phyloP scores from a whole-genome alignment of 768 basidiomycete species.

The Boletus tomentosulus region DNA sequence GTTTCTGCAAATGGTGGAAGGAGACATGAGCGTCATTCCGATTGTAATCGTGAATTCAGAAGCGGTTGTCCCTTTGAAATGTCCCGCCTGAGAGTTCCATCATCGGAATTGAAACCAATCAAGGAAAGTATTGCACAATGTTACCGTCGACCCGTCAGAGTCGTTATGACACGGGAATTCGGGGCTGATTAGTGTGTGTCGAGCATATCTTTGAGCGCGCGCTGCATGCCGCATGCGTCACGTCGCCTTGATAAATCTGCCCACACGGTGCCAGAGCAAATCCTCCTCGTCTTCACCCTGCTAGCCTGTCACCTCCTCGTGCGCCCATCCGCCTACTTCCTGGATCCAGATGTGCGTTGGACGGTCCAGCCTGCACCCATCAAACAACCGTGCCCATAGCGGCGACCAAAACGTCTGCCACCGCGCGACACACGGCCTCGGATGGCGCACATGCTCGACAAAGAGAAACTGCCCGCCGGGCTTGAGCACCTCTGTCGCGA shows the following conservation, averaged over 20 bases:
- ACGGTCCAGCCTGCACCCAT: conserved; percentile 62
- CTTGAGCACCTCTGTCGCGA: conserved; percentile 52
- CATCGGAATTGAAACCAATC: no score
- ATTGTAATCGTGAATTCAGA: no score
- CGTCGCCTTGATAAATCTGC: conserved; percentile 48
- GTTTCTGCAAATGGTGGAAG: no score
- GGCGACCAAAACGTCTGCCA: conserved; percentile 78
- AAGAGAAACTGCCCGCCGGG: conserved; percentile 63
- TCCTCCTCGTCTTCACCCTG: conserved; percentile 52
- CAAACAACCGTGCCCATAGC: conserved; percentile 55
- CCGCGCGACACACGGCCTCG: conserved; percentile 50
- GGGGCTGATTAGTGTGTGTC: no score
- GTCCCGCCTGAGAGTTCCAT: no score
- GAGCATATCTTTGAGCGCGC: no score
- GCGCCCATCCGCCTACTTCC: conserved; percentile 46
- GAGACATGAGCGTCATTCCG: no score
- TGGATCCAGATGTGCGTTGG: conserved; percentile 48
- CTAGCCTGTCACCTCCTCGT: conserved; percentile 43
- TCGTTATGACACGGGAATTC: no score
- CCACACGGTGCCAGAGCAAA: conserved; percentile 58
- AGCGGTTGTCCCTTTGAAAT: no score
- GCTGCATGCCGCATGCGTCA: conserved; percentile 1
- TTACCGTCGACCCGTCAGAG: no score
- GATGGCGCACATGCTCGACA: conserved; percentile 67
- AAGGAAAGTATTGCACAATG: no score